Evolutionary conservation across 495 filamentous ascomycete genomes (phyloP), one percentile per base, ranked within the genome.

Genomic region (Aspergillus coremiiformis): DNA sequence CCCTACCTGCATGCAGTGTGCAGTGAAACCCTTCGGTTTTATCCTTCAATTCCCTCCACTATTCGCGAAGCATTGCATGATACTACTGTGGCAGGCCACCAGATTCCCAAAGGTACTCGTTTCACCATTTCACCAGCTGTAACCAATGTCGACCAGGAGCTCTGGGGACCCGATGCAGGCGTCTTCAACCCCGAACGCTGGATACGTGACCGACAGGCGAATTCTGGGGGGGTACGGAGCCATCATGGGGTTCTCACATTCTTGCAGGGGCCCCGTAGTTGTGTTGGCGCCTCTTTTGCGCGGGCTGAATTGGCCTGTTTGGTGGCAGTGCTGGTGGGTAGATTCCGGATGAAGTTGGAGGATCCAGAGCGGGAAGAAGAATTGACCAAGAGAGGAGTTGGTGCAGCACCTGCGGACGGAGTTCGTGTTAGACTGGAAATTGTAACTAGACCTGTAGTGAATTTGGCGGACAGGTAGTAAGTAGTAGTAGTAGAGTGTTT

Each of bases 111-210:
- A 42, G 72, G 69, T 19, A 82, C 79, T 5, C 63, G 52, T 8
- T 52, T 84, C 39, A 63, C 79, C 17, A 55, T 81, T 19, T 39
- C 59, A 8, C 71, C 78, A 1, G 61, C 61, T 51, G 73, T 78
- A 17, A 80, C 86, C 47, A 88, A 94, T 63, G 82, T 82, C 63
- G 77, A 76, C 33, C 71, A 63, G 30, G 76, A 79, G 44, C 84
- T 90, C 53, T 95, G 89, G 89, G 89, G 90, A 23, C 49, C 65
- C 0, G 85, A 92, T 52, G 87, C 86, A 4, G 77, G 81, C 42
- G 74, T 77, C 17, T 93, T 90, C 68, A 70, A 73, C 12, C 89
- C 89, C 0, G 85, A 90, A 54, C 73, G 90, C n/a, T 95, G 86
- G 87, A 63, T 76, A 69, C 61, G 63, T 4, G 4, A 4, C 32